Evolutionary conservation across 202 grass and related monocot genomes (phyloP).

Genomic region (Zizania palustris): DNA sequence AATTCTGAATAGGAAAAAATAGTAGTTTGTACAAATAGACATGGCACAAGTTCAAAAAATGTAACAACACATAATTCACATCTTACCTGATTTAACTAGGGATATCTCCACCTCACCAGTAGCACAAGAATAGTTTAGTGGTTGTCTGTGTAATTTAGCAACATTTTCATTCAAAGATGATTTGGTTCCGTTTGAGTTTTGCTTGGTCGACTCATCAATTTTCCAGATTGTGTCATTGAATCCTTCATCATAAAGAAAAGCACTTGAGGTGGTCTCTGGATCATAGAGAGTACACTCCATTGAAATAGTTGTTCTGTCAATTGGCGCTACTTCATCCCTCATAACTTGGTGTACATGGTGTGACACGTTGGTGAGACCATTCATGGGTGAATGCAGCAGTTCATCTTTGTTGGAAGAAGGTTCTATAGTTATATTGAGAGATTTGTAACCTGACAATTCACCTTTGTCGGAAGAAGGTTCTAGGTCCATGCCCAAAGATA

Average conservation of each 20-base stretch:
- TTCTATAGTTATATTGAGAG: constrained; percentile 49
- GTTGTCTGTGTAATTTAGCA: constrained; percentile 22
- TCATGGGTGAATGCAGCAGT: constrained; percentile 32
- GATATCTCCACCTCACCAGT: constrained; percentile 27
- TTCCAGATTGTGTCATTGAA: not conserved
- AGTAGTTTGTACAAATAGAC: not conserved
- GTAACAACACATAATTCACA: constrained; percentile 9
- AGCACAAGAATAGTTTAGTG: constrained; percentile 15
- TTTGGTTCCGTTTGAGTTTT: constrained; percentile 2
- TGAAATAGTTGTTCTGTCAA: not conserved
- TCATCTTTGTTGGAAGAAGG: constrained; percentile 42
- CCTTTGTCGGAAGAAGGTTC: constrained; percentile 45
- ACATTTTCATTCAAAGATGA: constrained; percentile 35
- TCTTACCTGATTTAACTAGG: constrained; percentile 42
- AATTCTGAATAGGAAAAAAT: constrained; percentile 17
- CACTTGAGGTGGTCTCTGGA: constrained; percentile 3
- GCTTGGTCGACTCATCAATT: constrained; percentile 31
- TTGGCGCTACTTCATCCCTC: not conserved
- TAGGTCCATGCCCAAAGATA: constrained; percentile 45
- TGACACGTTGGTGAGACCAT: constrained; percentile 42
- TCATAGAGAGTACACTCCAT: constrained; percentile 22
- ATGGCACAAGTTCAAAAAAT: not conserved
- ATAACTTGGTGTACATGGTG: constrained; percentile 37
- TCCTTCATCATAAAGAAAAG: constrained; percentile 10
- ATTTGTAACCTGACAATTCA: constrained; percentile 1